Evolutionary conservation across 108 stramenopile genomes (phyloP).

Genomic region (Heterococcus sp.): DNA sequence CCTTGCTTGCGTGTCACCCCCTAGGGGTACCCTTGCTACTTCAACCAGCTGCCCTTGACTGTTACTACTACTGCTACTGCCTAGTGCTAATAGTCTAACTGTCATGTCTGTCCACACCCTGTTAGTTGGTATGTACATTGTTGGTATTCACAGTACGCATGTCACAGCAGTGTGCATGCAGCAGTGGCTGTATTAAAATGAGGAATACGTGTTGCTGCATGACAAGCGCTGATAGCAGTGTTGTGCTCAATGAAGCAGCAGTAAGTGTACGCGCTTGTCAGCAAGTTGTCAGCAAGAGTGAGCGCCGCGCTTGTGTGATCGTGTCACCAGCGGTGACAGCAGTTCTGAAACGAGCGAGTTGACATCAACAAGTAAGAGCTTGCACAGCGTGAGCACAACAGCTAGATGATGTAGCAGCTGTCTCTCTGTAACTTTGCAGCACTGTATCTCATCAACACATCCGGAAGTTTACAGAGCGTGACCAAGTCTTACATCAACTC

Average conservation of each 20-base stretch:
- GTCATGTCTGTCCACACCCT: conserved; percentile 48
- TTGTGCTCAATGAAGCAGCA: background rate
- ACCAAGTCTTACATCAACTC: too few relatives aligned
- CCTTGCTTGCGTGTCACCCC: conserved; percentile 52
- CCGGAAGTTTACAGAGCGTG: too few relatives aligned
- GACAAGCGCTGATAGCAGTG: background rate
- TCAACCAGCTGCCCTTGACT: conserved; percentile 63
- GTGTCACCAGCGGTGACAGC: too few relatives aligned
- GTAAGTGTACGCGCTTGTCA: too few relatives aligned
- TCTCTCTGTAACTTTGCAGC: too few relatives aligned
- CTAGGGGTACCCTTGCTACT: conserved; percentile 50
- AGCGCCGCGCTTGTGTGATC: too few relatives aligned
- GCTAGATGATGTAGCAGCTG: too few relatives aligned
- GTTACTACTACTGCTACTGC: background rate
- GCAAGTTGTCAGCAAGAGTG: too few relatives aligned
- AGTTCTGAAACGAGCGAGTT: too few relatives aligned
- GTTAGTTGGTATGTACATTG: background rate
- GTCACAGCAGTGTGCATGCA: background rate
- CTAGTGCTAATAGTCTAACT: background rate
- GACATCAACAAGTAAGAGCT: too few relatives aligned
- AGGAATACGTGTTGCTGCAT: background rate
- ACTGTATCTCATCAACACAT: too few relatives aligned
- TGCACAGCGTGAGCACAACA: too few relatives aligned
- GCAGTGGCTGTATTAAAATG: background rate
- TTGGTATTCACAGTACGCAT: background rate